Evolutionary conservation across 371 early-diverging fungal genomes (phyloP).

Genomic region (Circinella minor): DNA sequence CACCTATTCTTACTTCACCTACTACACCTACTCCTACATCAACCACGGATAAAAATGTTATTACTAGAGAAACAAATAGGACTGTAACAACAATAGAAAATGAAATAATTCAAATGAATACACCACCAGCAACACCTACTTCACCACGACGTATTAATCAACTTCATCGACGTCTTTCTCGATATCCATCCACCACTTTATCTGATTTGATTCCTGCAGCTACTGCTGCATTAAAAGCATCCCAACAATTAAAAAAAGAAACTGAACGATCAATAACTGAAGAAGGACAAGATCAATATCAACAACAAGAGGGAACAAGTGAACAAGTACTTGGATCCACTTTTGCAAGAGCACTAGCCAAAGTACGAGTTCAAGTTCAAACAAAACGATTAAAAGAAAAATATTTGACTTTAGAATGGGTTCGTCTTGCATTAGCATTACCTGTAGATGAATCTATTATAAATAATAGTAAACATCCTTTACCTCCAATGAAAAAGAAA

Average conservation of each 20-base stretch:
- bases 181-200: constrained; percentile 27
- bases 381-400: constrained; percentile 46
- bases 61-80: too few species aligned
- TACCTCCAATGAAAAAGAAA: constrained; percentile 6
- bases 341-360: constrained; percentile 44
- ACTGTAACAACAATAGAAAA: too few species aligned
- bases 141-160: constrained; percentile 11
- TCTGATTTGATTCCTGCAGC: constrained; percentile 49
- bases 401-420: constrained; percentile 51
- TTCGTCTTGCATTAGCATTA: constrained; percentile 40
- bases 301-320: background rate
- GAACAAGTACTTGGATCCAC: constrained; percentile 21
- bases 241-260: constrained; percentile 6
- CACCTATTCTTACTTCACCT: too few species aligned
- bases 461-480: constrained; percentile 20
- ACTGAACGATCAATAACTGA: background rate
- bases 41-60: too few species aligned
- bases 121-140: background rate
- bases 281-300: background rate
- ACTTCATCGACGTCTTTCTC: constrained; percentile 21
- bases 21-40: too few species aligned
- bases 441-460: constrained; percentile 43
- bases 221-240: constrained; percentile 35
- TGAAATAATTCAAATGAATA: too few species aligned
- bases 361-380: constrained; percentile 43